Evolutionary conservation across 768 basidiomycete species (phyloP).

Genomic region (Leccinellum albellum): DNA sequence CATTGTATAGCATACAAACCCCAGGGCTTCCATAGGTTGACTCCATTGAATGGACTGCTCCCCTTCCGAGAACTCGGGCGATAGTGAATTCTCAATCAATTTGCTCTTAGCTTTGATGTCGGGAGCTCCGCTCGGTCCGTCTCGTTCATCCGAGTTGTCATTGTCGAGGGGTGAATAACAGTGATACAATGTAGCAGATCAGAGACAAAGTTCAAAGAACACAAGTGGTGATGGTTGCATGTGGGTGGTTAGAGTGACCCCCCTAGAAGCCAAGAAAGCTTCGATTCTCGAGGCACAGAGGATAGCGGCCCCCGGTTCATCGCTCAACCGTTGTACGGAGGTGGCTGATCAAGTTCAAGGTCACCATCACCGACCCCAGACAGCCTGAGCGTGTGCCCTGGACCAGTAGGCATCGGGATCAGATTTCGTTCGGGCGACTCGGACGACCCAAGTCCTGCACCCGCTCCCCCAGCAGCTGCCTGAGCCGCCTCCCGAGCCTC

Average conservation of each 20-base stretch:
- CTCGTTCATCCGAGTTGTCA: neutral
- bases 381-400: conserved; percentile 15
- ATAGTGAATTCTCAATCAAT: conserved; percentile 4
- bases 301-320: neutral
- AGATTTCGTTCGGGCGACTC: conserved; percentile 1
- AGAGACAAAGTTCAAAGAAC: neutral
- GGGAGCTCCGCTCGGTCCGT: neutral
- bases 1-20: neutral
- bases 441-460: neutral
- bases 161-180: neutral
- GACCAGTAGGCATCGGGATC: conserved; percentile 22
- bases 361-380: conserved; percentile 5
- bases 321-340: conserved; percentile 20
- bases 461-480: neutral
- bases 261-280: neutral
- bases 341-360: conserved; percentile 13
- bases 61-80: conserved; percentile 15
- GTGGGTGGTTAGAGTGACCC: neutral
- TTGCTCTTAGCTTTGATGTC: neutral
- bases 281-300: neutral
- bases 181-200: conserved; percentile 1
- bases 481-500: conserved; percentile 35
- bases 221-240: neutral
- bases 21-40: neutral
- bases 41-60: neutral